Percentiles rank a stretch among this genome's conserved stretches.
phyloP scores from a whole-genome alignment of 2,329 filamentous ascomycete species.

The Pseudogymnoascus sp. region DNA sequence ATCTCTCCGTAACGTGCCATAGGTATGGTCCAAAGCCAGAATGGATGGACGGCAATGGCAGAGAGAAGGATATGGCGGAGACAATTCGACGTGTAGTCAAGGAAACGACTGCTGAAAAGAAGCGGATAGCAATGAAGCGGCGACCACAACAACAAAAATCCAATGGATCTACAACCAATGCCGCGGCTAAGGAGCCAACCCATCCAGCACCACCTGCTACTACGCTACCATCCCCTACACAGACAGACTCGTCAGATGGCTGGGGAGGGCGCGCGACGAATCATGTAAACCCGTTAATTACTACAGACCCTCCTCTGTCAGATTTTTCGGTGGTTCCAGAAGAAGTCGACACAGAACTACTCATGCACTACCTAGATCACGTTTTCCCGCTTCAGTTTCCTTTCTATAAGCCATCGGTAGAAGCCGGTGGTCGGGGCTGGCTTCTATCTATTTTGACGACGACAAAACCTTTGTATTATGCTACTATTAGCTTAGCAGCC shows the following conservation, averaged over 20 bases:
- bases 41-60: constrained; percentile 19
- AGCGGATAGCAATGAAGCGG: constrained; percentile 8
- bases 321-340: background rate
- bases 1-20: constrained; percentile 7
- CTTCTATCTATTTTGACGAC: constrained; percentile 47
- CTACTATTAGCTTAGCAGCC: constrained; percentile 44
- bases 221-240: background rate
- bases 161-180: background rate
- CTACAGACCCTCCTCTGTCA: background rate
- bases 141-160: background rate
- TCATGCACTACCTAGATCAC: constrained; percentile 54
- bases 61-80: constrained; percentile 40
- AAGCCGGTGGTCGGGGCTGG: constrained; percentile 51
- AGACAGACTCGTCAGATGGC: background rate
- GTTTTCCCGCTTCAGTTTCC: constrained; percentile 55
- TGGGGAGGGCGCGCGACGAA: background rate
- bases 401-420: constrained; percentile 48
- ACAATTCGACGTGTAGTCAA: constrained; percentile 48
- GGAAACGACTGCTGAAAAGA: constrained; percentile 36
- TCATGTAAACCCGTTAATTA: background rate
- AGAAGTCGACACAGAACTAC: constrained; percentile 25
- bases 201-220: background rate
- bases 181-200: background rate
- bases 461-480: constrained; percentile 49
- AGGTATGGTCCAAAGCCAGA: constrained; percentile 10